Evolutionary conservation across 331 rosid genomes (phyloP), one percentile per base, ranked within the genome.

Genomic region (Pyracantha coccinea): DNA sequence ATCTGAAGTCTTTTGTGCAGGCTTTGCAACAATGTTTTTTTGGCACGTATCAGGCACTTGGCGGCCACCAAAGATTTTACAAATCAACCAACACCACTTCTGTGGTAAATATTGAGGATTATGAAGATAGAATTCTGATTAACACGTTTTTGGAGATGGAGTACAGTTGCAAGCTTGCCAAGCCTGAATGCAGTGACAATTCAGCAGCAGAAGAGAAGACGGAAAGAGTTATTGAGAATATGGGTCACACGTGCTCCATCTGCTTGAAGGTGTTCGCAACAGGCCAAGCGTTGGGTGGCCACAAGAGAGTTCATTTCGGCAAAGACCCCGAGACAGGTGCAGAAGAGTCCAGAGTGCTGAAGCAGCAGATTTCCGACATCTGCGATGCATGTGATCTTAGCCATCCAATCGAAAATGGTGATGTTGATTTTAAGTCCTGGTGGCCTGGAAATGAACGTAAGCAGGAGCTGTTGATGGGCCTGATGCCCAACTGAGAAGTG

Each of bases 211-310:
- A 69, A 60, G 61, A 53, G 47, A 68, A 77, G 75, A 52, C 12
- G 41, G 72, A 32, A 20, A 69, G 47, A 55, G 71, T 19, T 4
- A 75, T 75, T 6, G 82, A 80, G 73, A 77, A 38, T 13, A 78
- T 74, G 62, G 76, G 38, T 59, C 68, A 85, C 78, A 59, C 61
- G 24, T 85, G 91, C 72, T 57, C 68, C 50, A 57, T 80, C 21
- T 87, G 91, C 79, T 81, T 81, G 28, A 87, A 85, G 87, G 83
- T 85, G 38, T 87, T 85, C 38, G 71, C 81, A 59, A 82, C 87
- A 44, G 87, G 87, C 66, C 85, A 83, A 75, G 91, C 89, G 59
- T 76, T 87, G 79, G 89, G 91, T 25, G 91, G 91, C 31, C 91
- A 87, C 62, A 85, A 85, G 87, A 78, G 86, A 66, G 79, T 77